Evolutionary conservation across 768 basidiomycete genomes (phyloP).

Genomic region (Boletus rubropictus): DNA sequence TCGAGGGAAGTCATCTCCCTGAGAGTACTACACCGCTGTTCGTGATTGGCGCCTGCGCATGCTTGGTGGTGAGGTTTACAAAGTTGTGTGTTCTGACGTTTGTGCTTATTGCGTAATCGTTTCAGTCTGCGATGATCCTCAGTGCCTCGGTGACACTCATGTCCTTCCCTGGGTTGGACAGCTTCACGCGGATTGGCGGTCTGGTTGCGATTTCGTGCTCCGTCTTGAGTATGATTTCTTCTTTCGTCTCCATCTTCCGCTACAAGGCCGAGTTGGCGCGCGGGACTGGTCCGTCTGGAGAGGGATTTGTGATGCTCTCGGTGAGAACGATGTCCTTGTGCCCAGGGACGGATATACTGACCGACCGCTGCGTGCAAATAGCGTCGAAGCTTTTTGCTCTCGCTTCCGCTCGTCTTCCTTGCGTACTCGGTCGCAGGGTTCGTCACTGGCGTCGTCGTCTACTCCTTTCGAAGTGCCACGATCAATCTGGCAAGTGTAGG

Average conservation of each 20-base stretch:
- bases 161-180: constrained; percentile 69
- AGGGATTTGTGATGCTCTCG: constrained; percentile 53
- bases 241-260: constrained; percentile 63
- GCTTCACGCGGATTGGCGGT: constrained; percentile 54
- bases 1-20: constrained; percentile 47
- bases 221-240: constrained; percentile 61
- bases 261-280: constrained; percentile 62
- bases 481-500: constrained; percentile 33
- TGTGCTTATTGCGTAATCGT: background rate
- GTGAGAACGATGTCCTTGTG: constrained; percentile 24
- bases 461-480: constrained; percentile 53
- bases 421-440: constrained; percentile 68
- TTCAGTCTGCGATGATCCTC: constrained; percentile 71
- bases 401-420: constrained; percentile 69
- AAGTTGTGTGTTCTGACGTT: background rate
- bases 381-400: constrained; percentile 54
- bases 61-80: constrained; percentile 49
- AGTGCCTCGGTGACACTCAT: constrained; percentile 81
- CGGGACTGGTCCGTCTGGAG: constrained; percentile 39
- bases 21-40: constrained; percentile 52
- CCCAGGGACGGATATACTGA: constrained; percentile 2
- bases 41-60: constrained; percentile 58
- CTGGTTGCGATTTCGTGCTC: constrained; percentile 67
- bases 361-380: constrained; percentile 6
- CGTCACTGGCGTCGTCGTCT: constrained; percentile 57